Percentiles rank a stretch among this genome's conserved stretches.
phyloP scores from a whole-genome alignment of 805 yeast genomes.

The Saccharomycopsis sp. region DNA sequence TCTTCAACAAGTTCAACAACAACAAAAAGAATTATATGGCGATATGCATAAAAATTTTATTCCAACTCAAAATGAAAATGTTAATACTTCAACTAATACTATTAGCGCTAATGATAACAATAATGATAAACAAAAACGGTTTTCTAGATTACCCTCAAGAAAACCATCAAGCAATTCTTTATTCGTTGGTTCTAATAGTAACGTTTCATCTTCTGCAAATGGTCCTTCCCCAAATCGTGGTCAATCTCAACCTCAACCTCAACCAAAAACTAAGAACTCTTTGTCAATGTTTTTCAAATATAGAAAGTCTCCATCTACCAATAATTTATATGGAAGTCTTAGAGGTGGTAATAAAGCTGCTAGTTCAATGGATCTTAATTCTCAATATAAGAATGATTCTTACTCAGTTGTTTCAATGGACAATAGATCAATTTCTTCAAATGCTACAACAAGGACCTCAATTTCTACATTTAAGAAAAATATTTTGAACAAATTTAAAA shows the following conservation, averaged over 20 bases:
- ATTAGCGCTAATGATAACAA: not conserved
- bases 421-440: conserved; percentile 9
- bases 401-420: conserved; percentile 11
- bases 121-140: not conserved
- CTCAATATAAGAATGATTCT: conserved; percentile 14
- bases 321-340: conserved; percentile 6
- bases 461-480: conserved; percentile 15
- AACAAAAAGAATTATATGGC: conserved; percentile 5
- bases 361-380: conserved; percentile 10
- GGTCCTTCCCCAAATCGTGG: not conserved
- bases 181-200: not conserved
- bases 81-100: not conserved
- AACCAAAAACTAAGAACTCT: conserved; percentile 10
- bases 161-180: conserved; percentile 4
- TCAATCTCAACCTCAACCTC: not conserved
- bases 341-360: conserved; percentile 3
- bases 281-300: conserved; percentile 15
- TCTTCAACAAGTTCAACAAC: conserved; percentile 7
- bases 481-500: conserved; percentile 11
- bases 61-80: conserved; percentile 6
- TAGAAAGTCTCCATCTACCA: conserved; percentile 12
- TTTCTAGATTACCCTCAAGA: not conserved
- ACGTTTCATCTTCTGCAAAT: not conserved
- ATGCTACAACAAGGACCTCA: conserved; percentile 16
- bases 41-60: conserved; percentile 3